Evolutionary conservation across 2,329 filamentous ascomycete species (phyloP).

Genomic region (Ramichloridium luteum): DNA sequence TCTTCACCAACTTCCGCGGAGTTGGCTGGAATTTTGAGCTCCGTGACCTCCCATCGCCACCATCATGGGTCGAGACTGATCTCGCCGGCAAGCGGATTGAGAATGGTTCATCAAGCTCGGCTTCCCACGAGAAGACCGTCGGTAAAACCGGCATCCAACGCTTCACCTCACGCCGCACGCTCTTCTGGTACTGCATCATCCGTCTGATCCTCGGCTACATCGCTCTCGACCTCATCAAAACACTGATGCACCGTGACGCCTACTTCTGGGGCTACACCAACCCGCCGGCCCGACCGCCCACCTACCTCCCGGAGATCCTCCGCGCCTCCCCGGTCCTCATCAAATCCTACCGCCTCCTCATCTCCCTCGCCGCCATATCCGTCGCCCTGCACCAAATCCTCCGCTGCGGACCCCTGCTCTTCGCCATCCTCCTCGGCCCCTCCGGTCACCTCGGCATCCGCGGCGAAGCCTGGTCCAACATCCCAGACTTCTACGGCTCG

Average conservation of each 20-base stretch:
- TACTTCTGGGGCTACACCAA: constrained; percentile 51
- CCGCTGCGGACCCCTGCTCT: constrained; percentile 48
- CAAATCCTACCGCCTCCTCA: constrained; percentile 42
- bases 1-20: constrained; percentile 47
- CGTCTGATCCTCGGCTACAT: constrained; percentile 49
- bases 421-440: constrained; percentile 45
- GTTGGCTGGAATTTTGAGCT: constrained; percentile 49
- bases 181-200: constrained; percentile 25
- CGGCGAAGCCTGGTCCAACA: constrained; percentile 49
- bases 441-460: constrained; percentile 48
- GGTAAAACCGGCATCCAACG: constrained; percentile 26
- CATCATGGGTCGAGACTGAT: constrained; percentile 28
- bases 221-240: constrained; percentile 56
- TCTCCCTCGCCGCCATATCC: constrained; percentile 47
- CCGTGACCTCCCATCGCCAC: constrained; percentile 35
- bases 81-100: constrained; percentile 23
- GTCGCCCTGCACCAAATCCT: constrained; percentile 50
- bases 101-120: constrained; percentile 7
- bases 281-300: constrained; percentile 22
- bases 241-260: constrained; percentile 59
- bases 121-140: constrained; percentile 3
- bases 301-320: constrained; percentile 33
- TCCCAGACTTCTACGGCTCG: constrained; percentile 41
- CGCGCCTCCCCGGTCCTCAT: constrained; percentile 34
- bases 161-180: constrained; percentile 23